Base-by-base conservation (phyloP, 2,329 filamentous ascomycete genomes). In the Sporothrix protearum region DNA sequence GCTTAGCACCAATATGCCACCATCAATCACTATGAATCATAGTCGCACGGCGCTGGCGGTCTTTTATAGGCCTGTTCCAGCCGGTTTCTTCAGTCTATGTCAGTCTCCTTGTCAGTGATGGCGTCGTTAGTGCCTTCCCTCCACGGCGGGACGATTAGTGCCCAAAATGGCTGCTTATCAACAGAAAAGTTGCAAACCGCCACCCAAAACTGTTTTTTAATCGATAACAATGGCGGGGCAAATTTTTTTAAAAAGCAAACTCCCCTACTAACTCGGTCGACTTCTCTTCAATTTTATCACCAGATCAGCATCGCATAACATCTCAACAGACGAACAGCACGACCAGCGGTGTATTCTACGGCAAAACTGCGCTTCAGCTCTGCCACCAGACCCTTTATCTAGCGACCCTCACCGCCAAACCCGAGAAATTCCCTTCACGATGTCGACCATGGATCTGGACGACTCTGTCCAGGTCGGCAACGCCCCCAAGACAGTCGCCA, bases 371-470 rank as follows among this genome's bases (percentile, higher is more conserved):
- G 8, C 10, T 22, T 5, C 19, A n/a, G 16, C 12, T 49, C 33
- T 3, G 5, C 14, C 16, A 25, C 42, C 8, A 47, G 1, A 49
- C n/a, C 57, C 10, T 39, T 9, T 6, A 39, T 22, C 14, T 19
- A 64, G n/a, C 59, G n/a, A 64, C 1, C 9, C 19, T 25, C 4
- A 71, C 36, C 30, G 36, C 12, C 25, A 68, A 4, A 57, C 6
- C 25, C 64, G 28, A 66, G 9, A 64, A 28, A 47, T 16, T 55
- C n/a, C 45, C 69, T 28, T 16, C 67, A 70, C 67, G 19, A 76
- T 71, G 73, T 73, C 66, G 70, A 73, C 73, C 71, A 80, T 80
- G 77, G 78, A 79, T 75, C 59, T 80, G 72, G 79, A 80, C 74
- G 75, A 80, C 73, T 73, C 74, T 64, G 70, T 68, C 25, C 77